A percentile compares a stretch with the other conserved stretches of the same genome.
Evolutionary conservation across 176 grass and related monocot species (phyloP).

Genomic region (Ananas comosus): DNA sequence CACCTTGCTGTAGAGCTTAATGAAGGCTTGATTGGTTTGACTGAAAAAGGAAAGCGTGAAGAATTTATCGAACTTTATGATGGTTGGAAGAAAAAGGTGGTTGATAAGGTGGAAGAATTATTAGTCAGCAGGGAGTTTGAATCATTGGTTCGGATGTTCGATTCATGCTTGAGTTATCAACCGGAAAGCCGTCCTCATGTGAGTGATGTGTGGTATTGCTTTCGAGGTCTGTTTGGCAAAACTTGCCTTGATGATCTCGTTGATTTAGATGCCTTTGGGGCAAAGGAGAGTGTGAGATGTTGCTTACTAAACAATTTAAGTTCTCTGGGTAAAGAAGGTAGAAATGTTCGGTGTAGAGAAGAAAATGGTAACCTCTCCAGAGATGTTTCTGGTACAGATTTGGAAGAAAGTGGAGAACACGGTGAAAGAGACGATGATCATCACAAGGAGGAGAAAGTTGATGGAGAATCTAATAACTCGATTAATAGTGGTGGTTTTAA

Average conservation of each 20-base stretch:
- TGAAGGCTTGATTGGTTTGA: conserved; percentile 9
- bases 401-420: conserved; percentile 22
- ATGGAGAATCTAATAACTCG: conserved; percentile 17
- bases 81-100: conserved; percentile 54
- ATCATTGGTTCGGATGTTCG: conserved; percentile 27
- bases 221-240: conserved; percentile 26
- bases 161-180: conserved; percentile 59
- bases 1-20: conserved; percentile 27
- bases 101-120: conserved; percentile 30
- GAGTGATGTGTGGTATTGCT: conserved; percentile 47
- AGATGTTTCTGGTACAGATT: conserved; percentile 14
- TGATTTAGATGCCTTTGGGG: conserved; percentile 24
- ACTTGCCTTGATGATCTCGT: conserved; percentile 20
- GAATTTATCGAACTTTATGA: conserved; percentile 42
- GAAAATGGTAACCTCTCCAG: conserved; percentile 13
- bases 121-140: conserved; percentile 46
- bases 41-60: conserved; percentile 10
- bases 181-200: conserved; percentile 39
- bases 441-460: conserved; percentile 13
- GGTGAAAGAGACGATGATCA: conserved; percentile 11
- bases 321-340: conserved; percentile 15
- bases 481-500: conserved; percentile 16
- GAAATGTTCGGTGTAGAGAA: conserved; percentile 21
- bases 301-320: conserved; percentile 40
- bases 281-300: conserved; percentile 37